phyloP scores from a whole-genome alignment of 2,329 filamentous ascomycete genomes.

The Dactylellina sp. region DNA sequence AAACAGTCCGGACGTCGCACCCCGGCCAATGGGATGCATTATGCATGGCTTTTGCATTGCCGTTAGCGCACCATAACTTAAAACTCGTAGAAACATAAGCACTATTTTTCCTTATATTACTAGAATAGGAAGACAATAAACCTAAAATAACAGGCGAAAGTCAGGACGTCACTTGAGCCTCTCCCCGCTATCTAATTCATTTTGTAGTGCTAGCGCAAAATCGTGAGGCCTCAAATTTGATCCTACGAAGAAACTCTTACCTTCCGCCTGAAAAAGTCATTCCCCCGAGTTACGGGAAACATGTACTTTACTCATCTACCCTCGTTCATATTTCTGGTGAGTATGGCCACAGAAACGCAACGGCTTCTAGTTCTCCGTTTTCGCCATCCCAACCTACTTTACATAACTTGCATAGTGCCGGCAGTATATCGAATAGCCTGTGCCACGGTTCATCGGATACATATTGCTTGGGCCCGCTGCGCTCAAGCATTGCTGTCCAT shows the following conservation, averaged over 20 bases:
- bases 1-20: too few species aligned
- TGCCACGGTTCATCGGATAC: constrained; percentile 36
- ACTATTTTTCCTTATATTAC: too few species aligned
- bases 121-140: too few species aligned
- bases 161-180: too few species aligned
- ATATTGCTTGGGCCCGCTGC: constrained; percentile 19
- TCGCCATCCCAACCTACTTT: constrained; percentile 34
- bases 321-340: constrained; percentile 27
- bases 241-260: constrained; percentile 28
- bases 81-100: too few species aligned
- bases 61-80: too few species aligned
- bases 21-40: too few species aligned
- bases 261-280: constrained; percentile 37
- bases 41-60: too few species aligned
- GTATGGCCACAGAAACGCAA: constrained; percentile 25
- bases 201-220: not conserved
- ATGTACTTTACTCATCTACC: constrained; percentile 23
- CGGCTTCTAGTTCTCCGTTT: constrained; percentile 22
- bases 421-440: constrained; percentile 31
- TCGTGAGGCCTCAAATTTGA: not conserved
- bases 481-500: constrained; percentile 35
- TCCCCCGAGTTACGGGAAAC: constrained; percentile 30
- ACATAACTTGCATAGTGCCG: constrained; percentile 24
- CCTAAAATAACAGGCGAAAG: too few species aligned
- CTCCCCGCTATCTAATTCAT: too few species aligned